Evolutionary conservation across 192 early-diverging fungal species (phyloP).

Genomic region (Funneliformis mosseae): DNA sequence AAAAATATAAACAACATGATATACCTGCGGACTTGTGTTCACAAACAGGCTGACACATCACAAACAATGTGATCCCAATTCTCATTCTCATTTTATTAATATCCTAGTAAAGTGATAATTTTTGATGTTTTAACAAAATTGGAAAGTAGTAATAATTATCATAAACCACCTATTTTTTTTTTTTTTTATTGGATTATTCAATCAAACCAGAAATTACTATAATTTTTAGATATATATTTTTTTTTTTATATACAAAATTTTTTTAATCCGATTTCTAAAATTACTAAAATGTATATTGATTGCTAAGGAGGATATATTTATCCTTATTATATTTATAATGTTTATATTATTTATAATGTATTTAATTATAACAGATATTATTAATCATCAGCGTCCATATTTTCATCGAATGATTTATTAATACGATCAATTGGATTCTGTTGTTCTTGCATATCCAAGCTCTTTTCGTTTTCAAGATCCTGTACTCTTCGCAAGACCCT

Average conservation of each 20-base stretch:
- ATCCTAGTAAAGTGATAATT: too few relatives aligned
- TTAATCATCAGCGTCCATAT: neutral
- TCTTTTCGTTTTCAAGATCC: neutral
- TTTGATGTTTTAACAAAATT: too few relatives aligned
- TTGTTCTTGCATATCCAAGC: neutral
- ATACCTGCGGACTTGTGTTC: too few relatives aligned
- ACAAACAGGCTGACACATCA: too few relatives aligned
- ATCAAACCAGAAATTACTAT: neutral
- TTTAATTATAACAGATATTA: neutral
- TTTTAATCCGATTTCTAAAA: neutral
- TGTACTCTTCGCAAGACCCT: constrained; percentile 27
- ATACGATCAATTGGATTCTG: neutral
- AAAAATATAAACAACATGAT: neutral
- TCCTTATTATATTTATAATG: neutral
- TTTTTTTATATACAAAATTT: neutral
- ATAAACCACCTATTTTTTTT: too few relatives aligned
- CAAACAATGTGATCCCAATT: too few relatives aligned
- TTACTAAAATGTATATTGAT: neutral
- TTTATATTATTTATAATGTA: neutral
- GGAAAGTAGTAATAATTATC: too few relatives aligned
- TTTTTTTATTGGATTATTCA: too few relatives aligned
- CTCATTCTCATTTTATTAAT: too few relatives aligned
- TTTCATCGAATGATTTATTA: neutral
- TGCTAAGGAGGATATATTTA: neutral
- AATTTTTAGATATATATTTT: neutral